phyloP scores from a whole-genome alignment of 1,139 yeast species.

The Eremothecium cymbalariae region DNA sequence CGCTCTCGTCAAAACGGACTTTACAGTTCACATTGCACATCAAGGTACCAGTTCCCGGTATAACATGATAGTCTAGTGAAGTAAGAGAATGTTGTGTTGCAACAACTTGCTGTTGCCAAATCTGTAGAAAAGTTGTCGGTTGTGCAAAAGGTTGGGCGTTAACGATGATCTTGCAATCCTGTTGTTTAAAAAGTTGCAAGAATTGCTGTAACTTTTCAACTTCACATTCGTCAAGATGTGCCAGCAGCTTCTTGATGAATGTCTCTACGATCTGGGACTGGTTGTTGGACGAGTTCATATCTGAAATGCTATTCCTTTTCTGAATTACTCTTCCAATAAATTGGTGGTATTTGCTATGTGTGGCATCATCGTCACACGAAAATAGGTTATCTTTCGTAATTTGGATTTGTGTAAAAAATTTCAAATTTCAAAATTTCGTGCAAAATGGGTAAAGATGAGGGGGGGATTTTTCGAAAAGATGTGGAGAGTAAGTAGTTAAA shows the following conservation, averaged over 20 bases:
- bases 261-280: constrained; percentile 29
- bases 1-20: constrained; percentile 68
- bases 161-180: constrained; percentile 39
- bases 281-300: constrained; percentile 12
- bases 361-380: too few relatives aligned
- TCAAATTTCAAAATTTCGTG: too few relatives aligned
- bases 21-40: constrained; percentile 52
- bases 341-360: too few relatives aligned
- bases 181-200: constrained; percentile 38
- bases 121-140: constrained; percentile 51
- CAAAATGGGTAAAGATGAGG: too few relatives aligned
- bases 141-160: constrained; percentile 62
- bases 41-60: constrained; percentile 60
- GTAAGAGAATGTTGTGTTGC: constrained; percentile 53
- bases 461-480: too few relatives aligned
- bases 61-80: constrained; percentile 56
- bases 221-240: constrained; percentile 37
- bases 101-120: constrained; percentile 54
- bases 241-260: constrained; percentile 34
- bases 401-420: too few relatives aligned
- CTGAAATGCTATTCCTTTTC: too few relatives aligned
- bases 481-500: too few relatives aligned
- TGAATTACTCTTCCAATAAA: too few relatives aligned
- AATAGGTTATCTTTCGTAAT: too few relatives aligned
- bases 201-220: constrained; percentile 43